Base-by-base conservation (phyloP, 2,329 filamentous ascomycete species). In the Colletotrichum liaoningense region DNA sequence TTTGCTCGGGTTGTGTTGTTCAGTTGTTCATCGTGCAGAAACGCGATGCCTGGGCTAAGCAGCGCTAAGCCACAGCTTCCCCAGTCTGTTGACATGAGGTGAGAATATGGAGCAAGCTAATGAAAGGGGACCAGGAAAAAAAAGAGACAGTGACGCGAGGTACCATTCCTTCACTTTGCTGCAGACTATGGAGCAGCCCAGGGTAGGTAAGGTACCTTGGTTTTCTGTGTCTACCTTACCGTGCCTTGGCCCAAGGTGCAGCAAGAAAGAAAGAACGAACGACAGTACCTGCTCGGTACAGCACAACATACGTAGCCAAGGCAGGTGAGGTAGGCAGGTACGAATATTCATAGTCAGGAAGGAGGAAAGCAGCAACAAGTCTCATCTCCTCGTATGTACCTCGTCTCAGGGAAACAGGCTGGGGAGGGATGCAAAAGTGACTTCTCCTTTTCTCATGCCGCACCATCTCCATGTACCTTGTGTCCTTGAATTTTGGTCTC, bases 21-120 rank as follows among this genome's bases (percentile, higher is more conserved):
- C 38, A 19, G 55, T 71, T 66, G 56, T 71, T 73, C 62, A 66
- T 71, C 67, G 56, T 66, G 71, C 56, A 71, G 28, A 62, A 56
- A 35, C 70, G 55, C 67, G 70, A 73, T 73, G 35, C 60, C 67
- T 73, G 46, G 67, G 67, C 69, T 73, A 56, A 66, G 56, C 60
- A 62, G 67, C 71, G 71, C 71, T 73, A 71, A 73, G 71, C 71
- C 71, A 73, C 71, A 73, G 67, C 67, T 66, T 66, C 67, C 71
- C 71, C 67, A 52, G 71, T 66, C 35, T 62, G 67, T 71, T 57
- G 67, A 73, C 66, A 60, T 73, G 60, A 73, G 60, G 63, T 57
- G 46, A 63, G 62, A 64, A 35, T 26, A 64, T 57, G 59, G 35
- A 63, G 52, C 67, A 66, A 56, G 54, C 64, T 67, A 49, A 26